Base-by-base conservation (phyloP, 768 basidiomycete genomes). In the Tylopilus vinaceipallidus region DNA sequence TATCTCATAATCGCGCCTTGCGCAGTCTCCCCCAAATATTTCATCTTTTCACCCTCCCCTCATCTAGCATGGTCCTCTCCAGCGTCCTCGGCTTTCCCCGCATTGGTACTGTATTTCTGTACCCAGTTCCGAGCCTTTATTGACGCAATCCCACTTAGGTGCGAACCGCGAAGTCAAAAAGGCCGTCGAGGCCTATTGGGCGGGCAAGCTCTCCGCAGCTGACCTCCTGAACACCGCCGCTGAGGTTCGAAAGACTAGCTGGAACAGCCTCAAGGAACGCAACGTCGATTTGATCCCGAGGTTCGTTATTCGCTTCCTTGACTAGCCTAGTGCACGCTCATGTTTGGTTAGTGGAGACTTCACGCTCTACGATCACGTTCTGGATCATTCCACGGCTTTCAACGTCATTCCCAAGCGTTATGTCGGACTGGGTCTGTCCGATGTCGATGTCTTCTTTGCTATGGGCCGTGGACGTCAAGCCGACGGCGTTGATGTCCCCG, bases 141-240 rank as follows among this genome's bases (percentile, higher is more conserved):
- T 58, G 12, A 67, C 37, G 23, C 29, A 8, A 40, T 17, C 14
- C 12, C 27, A 24, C 19, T 14, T 22, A 94, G 92, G 92, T 76
- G 86, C 86, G 50, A 87, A 93, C 76, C 91, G 91, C 74, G 92
- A 95, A 75, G 82, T 95, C 55, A 97, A 97, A 77, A 95, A 98
- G 78, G 93, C 94, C 58, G 91, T 97, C 64, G 95, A 98, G 74
- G 88, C 92, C 49, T 98, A 98, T 79, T 99, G 97, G 97, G 91
- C 81, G 27, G 88, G 89, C 71, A 98, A 95, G 72, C 76, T 84
- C 68, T 80, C 86, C 53, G 91, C 83, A 30, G 89, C 90, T 59
- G 90, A 93, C 51, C 87, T 99, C 58, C 84, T 84, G 66, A 89
- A 89, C 72, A 83, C 77, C 56, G 90, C 93, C 60, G 87, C 91